A percentile compares a stretch with the other conserved stretches of the same genome.
Conservation (phyloP, 2,329 filamentous ascomycete species). For the Penicillium crustosum region DNA sequence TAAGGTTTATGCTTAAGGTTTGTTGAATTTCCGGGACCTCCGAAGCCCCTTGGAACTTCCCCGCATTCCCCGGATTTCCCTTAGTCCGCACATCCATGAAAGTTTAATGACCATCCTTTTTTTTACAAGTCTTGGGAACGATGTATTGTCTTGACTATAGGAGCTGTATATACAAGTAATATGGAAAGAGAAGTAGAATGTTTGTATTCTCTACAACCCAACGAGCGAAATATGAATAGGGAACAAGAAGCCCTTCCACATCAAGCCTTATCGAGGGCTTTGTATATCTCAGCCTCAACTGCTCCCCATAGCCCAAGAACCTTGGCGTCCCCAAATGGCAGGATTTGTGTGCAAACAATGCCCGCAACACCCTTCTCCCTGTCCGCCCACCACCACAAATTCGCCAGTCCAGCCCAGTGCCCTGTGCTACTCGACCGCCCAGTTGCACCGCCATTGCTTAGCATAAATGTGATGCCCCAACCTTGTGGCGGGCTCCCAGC, state of each 20-base stretch:
- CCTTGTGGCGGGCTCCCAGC: conserved; percentile 55
- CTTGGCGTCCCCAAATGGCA: conserved; percentile 50
- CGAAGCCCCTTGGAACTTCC: too few relatives aligned
- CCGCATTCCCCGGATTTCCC: not conserved
- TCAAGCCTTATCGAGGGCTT: not conserved
- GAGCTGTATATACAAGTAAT: not conserved
- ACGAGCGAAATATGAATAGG: not conserved
- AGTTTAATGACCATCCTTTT: not conserved
- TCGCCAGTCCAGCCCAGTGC: conserved; percentile 61
- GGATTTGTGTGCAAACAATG: conserved; percentile 52
- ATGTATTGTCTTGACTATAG: not conserved
- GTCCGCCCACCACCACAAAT: conserved; percentile 65
- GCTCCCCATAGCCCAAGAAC: conserved; percentile 45
- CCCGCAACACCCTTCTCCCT: conserved; percentile 59
- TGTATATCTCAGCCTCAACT: conserved; percentile 13
- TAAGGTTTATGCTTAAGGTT: not conserved
- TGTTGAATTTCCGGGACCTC: not conserved
- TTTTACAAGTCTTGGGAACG: not conserved
- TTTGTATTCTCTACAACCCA: not conserved
- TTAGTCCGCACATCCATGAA: not conserved
- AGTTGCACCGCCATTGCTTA: conserved; percentile 50
- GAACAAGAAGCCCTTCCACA: not conserved
- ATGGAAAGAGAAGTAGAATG: not conserved
- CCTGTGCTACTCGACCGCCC: conserved; percentile 54
- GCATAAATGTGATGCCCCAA: conserved; percentile 63